A percentile compares a stretch with the other conserved stretches of the same genome.
phyloP scores from a whole-genome alignment of 345 rosid species.

The Aethionema arabicum region DNA sequence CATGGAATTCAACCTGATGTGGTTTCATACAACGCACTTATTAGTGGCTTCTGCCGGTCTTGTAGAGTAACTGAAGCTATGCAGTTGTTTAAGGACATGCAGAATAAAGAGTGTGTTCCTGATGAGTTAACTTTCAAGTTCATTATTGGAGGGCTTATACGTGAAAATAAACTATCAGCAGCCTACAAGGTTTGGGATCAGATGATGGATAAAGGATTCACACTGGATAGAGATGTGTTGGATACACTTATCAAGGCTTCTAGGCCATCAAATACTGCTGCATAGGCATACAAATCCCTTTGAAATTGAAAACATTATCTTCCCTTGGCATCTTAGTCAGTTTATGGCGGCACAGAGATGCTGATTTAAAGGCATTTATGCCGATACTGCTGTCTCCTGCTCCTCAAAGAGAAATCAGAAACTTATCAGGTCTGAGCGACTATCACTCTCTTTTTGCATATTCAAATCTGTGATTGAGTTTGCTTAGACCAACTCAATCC shows the following conservation, averaged over 20 bases:
- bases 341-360: conserved; percentile 18
- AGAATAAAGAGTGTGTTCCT: conserved; percentile 56
- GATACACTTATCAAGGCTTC: conserved; percentile 54
- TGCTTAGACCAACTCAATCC: conserved; percentile 10
- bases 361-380: conserved; percentile 14
- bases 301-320: background rate
- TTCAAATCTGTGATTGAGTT: conserved; percentile 9
- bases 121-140: conserved; percentile 82
- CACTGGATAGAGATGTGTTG: conserved; percentile 76
- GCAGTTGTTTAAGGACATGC: conserved; percentile 71
- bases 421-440: conserved; percentile 42
- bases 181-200: conserved; percentile 92
- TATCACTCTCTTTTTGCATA: conserved; percentile 11
- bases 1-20: conserved; percentile 71
- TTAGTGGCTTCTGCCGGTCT: conserved; percentile 73
- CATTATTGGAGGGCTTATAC: conserved; percentile 73
- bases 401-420: conserved; percentile 18
- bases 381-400: conserved; percentile 24
- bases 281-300: conserved; percentile 22
- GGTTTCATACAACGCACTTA: conserved; percentile 75
- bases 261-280: conserved; percentile 28
- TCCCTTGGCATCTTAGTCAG: conserved; percentile 23
- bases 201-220: conserved; percentile 98
- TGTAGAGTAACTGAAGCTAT: conserved; percentile 60
- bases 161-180: conserved; percentile 51